Base-by-base conservation (phyloP, 345 rosid species). In the Populus pruinosa region DNA sequence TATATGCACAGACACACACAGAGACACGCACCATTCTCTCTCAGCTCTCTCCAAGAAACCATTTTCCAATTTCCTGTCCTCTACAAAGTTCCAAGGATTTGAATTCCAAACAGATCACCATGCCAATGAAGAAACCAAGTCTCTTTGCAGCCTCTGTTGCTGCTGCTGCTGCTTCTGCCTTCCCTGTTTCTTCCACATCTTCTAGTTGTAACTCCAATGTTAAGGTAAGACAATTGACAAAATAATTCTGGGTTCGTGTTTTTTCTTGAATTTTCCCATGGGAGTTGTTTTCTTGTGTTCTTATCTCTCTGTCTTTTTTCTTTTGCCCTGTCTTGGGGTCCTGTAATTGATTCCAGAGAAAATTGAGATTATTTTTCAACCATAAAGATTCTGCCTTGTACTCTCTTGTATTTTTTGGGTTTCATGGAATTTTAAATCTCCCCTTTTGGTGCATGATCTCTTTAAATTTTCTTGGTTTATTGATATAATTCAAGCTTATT, bases 41-140 rank as follows among this genome's bases (percentile, higher is more conserved):
- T 33, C 20, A 9, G 23, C 8, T 65, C 20, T 55, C 20, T 65
- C 70, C 71, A 27, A 71, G 44, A 72, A 53, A 78, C 23, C 56
- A 16, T 17, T 25, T 6, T 25, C 50, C 47, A 16, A 36, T 18
- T 33, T 6, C 69, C 63, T 33, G 1, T n/a, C 11, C 39, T 77
- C 67, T 11, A 21, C 59, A 23, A 73, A 75, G 38, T 65, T 63
- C 70, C 41, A 43, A 35, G 75, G 64, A 59, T 55, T 72, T 2
- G 16, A 74, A 56, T 62, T 33, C 74, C 11, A 36, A 17, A 17
- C 39, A 33, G 20, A 53, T 70, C 62, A 49, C 67, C 61, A 74
- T 69, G 36, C n/a, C 25, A 65, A 90, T 87, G 93, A 91, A 88
- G 86, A 90, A 86, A 81, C 85, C 92, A 4, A 86, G 89, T 38